Conservation (phyloP, 208 protist genomes). For the Acanthamoeba castellanii region DNA sequence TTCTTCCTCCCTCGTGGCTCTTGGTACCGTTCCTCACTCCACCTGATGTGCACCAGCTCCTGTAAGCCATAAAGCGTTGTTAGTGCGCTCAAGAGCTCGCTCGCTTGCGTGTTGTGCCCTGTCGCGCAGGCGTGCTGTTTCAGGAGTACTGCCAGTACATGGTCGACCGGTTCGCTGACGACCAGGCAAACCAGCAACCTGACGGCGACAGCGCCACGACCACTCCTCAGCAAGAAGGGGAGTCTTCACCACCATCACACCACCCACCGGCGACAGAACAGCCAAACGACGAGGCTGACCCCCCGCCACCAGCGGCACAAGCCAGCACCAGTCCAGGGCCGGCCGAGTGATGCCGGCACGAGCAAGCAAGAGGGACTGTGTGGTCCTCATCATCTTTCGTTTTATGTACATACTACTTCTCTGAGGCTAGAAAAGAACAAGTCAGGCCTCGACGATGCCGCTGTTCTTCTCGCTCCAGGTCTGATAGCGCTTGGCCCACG, state of each 20-base stretch:
- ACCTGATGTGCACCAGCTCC: neutral
- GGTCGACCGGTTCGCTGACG: neutral
- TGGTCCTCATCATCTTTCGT: neutral
- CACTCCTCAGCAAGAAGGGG: too few relatives aligned
- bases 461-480: conserved; percentile 53
- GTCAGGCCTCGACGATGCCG: neutral
- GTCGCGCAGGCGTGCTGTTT: neutral
- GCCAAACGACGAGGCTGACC: too few relatives aligned
- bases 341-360: neutral
- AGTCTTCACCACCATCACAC: neutral
- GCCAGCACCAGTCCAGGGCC: too few relatives aligned
- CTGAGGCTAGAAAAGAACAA: neutral
- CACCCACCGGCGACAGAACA: neutral
- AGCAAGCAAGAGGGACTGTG: neutral
- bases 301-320: too few relatives aligned
- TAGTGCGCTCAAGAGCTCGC: neutral
- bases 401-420: neutral
- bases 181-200: neutral
- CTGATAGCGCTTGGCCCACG: conserved; percentile 43
- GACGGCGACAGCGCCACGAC: too few relatives aligned
- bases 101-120: neutral
- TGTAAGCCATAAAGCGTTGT: neutral
- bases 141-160: conserved; percentile 2
- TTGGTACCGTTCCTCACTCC: neutral
- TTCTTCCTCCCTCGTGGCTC: neutral